Evolutionary conservation across 805 yeast species (phyloP).

Genomic region (Kazachstania africana): DNA sequence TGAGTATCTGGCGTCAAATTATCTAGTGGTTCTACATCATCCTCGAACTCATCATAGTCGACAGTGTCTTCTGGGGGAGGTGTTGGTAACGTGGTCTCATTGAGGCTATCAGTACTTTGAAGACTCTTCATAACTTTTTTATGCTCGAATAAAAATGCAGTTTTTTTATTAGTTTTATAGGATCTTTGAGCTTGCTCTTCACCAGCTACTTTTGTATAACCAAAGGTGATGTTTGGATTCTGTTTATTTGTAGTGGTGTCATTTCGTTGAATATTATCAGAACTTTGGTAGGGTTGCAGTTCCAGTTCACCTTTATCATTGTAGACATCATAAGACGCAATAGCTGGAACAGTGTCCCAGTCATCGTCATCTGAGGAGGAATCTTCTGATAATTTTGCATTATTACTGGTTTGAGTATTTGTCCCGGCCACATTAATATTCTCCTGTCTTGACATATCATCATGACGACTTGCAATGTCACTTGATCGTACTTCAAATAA

Average conservation of each 20-base stretch:
- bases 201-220: slow-evolving; percentile 81
- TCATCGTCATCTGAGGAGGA: slow-evolving; percentile 30
- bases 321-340: slow-evolving; percentile 65
- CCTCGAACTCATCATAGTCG: slow-evolving; percentile 29
- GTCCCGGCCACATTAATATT: not conserved
- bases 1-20: slow-evolving; percentile 36
- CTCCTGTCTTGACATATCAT: not conserved
- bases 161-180: slow-evolving; percentile 38
- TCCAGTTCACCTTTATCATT: slow-evolving; percentile 67
- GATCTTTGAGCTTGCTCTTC: slow-evolving; percentile 78
- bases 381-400: not conserved
- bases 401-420: no score
- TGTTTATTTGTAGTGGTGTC: slow-evolving; percentile 9
- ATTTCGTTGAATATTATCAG: slow-evolving; percentile 6
- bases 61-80: slow-evolving; percentile 21
- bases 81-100: slow-evolving; percentile 17
- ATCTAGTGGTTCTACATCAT: slow-evolving; percentile 23
- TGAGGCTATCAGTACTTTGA: slow-evolving; percentile 3
- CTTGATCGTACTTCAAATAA: no score
- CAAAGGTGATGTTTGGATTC: slow-evolving; percentile 22
- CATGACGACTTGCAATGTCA: not conserved
- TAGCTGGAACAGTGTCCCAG: slow-evolving; percentile 85
- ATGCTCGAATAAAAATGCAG: slow-evolving; percentile 42
- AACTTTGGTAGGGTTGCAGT: slow-evolving; percentile 23
- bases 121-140: slow-evolving; percentile 20